Percentiles rank a stretch among this genome's conserved stretches.
phyloP scores from a whole-genome alignment of 305 asterid genomes.

The Fraxinus paxiana region DNA sequence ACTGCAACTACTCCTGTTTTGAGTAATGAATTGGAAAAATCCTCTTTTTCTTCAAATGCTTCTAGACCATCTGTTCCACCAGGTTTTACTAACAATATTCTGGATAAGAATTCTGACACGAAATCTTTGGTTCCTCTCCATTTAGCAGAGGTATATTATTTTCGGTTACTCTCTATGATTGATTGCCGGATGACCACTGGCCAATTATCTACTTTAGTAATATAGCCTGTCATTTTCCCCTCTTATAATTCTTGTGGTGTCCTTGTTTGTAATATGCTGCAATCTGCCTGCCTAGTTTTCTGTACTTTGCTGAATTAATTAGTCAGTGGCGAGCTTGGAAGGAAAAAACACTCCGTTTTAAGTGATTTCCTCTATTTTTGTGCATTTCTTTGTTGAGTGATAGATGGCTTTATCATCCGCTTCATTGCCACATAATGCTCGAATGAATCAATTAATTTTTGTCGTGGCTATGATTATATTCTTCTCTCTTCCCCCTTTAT shows the following conservation, averaged over 20 bases:
- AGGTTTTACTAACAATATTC: neutral
- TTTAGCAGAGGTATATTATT: neutral
- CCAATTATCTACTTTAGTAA: neutral
- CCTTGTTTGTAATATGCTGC: neutral
- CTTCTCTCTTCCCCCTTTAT: no score
- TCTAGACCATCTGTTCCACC: neutral
- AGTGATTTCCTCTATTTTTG: no score
- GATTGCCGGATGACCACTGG: neutral
- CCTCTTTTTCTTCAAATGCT: neutral
- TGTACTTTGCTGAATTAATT: neutral
- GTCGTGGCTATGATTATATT: no score
- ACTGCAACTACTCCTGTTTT: neutral
- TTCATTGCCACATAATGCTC: no score
- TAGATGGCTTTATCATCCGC: no score
- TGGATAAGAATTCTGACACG: neutral
- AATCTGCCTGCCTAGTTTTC: neutral
- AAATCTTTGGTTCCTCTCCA: neutral
- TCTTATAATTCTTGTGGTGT: neutral
- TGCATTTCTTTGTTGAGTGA: no score
- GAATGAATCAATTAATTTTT: no score
- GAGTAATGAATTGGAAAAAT: neutral
- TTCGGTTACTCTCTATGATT: neutral
- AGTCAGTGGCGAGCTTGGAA: neutral
- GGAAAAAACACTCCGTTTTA: no score
- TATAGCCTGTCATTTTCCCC: neutral